These are phyloP conservation scores for Trichoderma asperelloides DNA, from an alignment of 495 filamentous ascomycete genomes.

Conservation along the genomic window DNA sequence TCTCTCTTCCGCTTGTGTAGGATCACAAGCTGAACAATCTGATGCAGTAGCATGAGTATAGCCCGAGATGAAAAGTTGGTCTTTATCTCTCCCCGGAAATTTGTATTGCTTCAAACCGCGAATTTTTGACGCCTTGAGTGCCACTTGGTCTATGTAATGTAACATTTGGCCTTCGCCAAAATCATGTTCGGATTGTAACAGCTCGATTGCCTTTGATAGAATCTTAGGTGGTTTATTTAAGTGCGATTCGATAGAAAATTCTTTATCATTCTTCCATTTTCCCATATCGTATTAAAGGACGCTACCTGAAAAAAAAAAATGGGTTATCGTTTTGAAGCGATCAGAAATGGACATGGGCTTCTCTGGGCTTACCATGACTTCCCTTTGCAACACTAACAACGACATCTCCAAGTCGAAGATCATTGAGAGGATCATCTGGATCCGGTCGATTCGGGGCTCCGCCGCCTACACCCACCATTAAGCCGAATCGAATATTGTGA, in stretches of 20 bases:
- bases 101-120: slow-evolving; percentile 7
- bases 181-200: slow-evolving; percentile 14
- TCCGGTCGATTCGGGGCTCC: slow-evolving; percentile 20
- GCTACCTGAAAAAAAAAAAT: slow-evolving; percentile 14
- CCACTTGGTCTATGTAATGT: slow-evolving; percentile 1
- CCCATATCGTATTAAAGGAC: slow-evolving; percentile 32
- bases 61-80: slow-evolving; percentile 15
- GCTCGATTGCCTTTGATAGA: slow-evolving; percentile 14
- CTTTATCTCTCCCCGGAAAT: no score
- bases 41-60: slow-evolving; percentile 14
- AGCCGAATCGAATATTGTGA: slow-evolving; percentile 26
- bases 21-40: background rate
- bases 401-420: slow-evolving; percentile 38
- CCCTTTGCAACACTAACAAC: slow-evolving; percentile 24
- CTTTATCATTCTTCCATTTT: slow-evolving; percentile 15
- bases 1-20: background rate
- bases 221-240: slow-evolving; percentile 21
- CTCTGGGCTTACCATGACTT: background rate
- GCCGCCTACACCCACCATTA: slow-evolving; percentile 42
- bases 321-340: background rate
- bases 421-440: slow-evolving; percentile 19
- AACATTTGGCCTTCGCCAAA: background rate
- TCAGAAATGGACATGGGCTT: background rate
- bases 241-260: slow-evolving; percentile 17
- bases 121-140: background rate